These are phyloP conservation scores for Theobroma grandiflorum DNA, from an alignment of 441 rosid genomes.

Conservation along the genomic window DNA sequence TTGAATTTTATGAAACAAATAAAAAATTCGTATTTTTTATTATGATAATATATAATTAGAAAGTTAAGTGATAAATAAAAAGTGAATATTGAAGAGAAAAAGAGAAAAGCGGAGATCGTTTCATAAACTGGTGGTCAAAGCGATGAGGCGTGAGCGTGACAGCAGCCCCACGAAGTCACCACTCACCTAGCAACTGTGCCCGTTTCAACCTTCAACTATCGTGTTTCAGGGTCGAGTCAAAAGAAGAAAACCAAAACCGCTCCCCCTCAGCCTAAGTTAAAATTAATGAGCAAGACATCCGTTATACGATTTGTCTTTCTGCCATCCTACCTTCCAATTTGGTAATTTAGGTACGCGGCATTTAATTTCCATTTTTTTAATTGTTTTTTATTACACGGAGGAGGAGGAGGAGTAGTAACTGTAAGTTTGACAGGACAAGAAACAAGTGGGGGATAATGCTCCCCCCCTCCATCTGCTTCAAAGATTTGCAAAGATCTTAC, in stretches of 20 bases:
- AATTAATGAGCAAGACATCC: neutral
- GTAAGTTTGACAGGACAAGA: slow-evolving; percentile 43
- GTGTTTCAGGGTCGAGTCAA: neutral
- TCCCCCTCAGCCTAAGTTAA: neutral
- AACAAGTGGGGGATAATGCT: slow-evolving; percentile 38
- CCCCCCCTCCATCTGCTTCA: slow-evolving; percentile 20
- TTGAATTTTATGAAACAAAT: too few species aligned
- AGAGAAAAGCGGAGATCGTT: neutral
- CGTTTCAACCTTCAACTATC: neutral
- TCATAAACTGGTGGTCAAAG: slow-evolving; percentile 10
- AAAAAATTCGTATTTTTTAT: too few species aligned
- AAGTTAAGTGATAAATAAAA: too few species aligned
- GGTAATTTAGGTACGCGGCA: too few species aligned
- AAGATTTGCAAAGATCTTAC: slow-evolving; percentile 73
- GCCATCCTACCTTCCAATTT: neutral
- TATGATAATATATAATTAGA: too few species aligned
- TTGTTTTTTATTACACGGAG: neutral
- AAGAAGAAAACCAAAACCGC: neutral
- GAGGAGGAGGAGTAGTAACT: neutral
- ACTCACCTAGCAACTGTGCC: neutral
- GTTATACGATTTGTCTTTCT: neutral
- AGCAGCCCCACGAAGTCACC: neutral
- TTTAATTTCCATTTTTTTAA: too few species aligned
- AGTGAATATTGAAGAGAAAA: neutral
- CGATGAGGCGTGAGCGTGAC: neutral